These are phyloP conservation scores for Gryganskiella cystojenkinii DNA, from an alignment of 192 early-diverging fungal species.

Conservation along the genomic window DNA sequence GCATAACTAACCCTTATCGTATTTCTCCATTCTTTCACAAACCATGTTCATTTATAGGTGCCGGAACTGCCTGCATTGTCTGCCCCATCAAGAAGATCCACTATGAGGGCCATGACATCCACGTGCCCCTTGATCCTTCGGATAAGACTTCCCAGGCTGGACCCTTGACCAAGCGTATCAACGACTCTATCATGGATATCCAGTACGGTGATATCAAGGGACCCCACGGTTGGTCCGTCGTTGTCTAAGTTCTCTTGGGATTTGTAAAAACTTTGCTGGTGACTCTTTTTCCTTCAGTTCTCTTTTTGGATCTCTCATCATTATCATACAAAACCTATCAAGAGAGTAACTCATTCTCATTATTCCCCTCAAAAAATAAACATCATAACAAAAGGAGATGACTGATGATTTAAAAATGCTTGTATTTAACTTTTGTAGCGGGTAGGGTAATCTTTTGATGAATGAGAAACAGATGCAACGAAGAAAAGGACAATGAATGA, in stretches of 20 bases:
- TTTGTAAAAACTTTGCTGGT: not conserved
- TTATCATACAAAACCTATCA: not conserved
- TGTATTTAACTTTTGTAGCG: no score
- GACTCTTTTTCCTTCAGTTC: not conserved
- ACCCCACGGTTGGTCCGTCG: slow-evolving; percentile 85
- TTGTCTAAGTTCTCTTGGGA: slow-evolving; percentile 62
- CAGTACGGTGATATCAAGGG: slow-evolving; percentile 92
- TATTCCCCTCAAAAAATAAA: no score
- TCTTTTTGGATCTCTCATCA: not conserved
- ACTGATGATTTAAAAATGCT: no score
- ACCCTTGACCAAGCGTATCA: slow-evolving; percentile 82
- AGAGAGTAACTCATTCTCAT: no score
- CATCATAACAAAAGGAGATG: no score
- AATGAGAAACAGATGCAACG: no score
- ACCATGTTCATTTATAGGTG: slow-evolving; percentile 20
- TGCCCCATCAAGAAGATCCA: slow-evolving; percentile 89
- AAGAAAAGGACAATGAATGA: no score
- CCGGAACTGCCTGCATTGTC: slow-evolving; percentile 96
- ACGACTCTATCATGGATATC: slow-evolving; percentile 89
- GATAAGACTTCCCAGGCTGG: slow-evolving; percentile 85
- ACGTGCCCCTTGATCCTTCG: slow-evolving; percentile 89
- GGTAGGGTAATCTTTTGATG: no score
- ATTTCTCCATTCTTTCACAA: not conserved
- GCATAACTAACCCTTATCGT: not conserved
- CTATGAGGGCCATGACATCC: slow-evolving; percentile 81